Evolutionary conservation across 1,284 basidiomycete species (phyloP).

Genomic region (Cryptococcus maquisensis): DNA sequence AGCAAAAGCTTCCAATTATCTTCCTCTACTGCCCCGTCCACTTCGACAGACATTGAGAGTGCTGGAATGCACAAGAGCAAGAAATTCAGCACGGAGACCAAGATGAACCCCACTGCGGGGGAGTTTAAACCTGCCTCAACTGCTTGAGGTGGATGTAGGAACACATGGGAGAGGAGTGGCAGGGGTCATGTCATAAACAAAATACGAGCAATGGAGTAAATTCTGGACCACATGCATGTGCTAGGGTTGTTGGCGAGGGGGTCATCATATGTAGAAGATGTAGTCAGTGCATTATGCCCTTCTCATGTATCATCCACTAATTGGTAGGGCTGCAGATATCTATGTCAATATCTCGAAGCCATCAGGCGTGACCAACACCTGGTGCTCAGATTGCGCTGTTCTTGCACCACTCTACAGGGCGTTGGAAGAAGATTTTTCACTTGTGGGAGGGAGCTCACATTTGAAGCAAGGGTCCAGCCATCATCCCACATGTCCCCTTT

Average conservation of each 20-base stretch:
- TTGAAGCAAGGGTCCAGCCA: slow-evolving; percentile 80
- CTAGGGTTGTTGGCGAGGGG: too few species aligned
- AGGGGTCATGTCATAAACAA: not conserved
- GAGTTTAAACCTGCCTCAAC: slow-evolving; percentile 30
- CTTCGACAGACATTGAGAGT: slow-evolving; percentile 5
- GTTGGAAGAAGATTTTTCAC: not conserved
- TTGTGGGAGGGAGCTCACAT: slow-evolving; percentile 51
- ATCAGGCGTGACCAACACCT: slow-evolving; percentile 70
- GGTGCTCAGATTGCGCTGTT: slow-evolving; percentile 81
- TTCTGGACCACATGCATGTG: too few species aligned
- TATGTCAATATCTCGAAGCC: slow-evolving; percentile 64
- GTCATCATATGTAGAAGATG: too few species aligned
- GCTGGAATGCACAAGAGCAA: slow-evolving; percentile 32
- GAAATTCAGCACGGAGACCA: slow-evolving; percentile 24
- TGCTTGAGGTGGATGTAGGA: not conserved
- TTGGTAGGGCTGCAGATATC: too few species aligned
- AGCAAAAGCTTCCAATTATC: slow-evolving; percentile 1
- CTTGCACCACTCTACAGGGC: slow-evolving; percentile 56
- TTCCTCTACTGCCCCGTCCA: not conserved
- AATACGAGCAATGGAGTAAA: too few species aligned
- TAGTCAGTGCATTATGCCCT: too few species aligned
- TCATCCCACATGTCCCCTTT: slow-evolving; percentile 73
- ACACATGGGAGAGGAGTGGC: not conserved
- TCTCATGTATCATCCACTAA: too few species aligned
- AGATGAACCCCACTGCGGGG: slow-evolving; percentile 28